Percentiles rank a stretch among this genome's conserved stretches.
Evolutionary conservation across 1,284 basidiomycete species (phyloP).

Genomic region (Cryptococcus hybrid): DNA sequence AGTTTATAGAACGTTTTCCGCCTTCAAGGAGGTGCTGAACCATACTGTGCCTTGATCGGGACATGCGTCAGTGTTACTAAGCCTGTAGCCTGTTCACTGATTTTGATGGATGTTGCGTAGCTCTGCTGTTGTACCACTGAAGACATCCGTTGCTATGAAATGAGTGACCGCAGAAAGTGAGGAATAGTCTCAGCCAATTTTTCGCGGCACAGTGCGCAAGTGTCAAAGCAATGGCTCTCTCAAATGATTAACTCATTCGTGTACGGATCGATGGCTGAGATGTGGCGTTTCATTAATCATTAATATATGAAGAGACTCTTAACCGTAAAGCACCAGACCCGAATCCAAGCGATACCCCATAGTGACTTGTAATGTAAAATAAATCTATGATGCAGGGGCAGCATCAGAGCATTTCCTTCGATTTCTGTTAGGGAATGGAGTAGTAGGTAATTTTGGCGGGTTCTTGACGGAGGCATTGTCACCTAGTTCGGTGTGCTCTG

Average conservation of each 20-base stretch:
- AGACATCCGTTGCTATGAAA: slow-evolving; percentile 10
- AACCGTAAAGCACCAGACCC: too few relatives aligned
- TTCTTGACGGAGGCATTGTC: slow-evolving; percentile 40
- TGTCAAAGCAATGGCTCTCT: too few relatives aligned
- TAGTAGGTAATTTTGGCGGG: slow-evolving; percentile 36
- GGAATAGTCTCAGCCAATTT: too few relatives aligned
- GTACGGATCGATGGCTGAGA: too few relatives aligned
- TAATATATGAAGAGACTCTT: too few relatives aligned
- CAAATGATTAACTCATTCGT: too few relatives aligned
- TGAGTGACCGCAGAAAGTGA: too few relatives aligned
- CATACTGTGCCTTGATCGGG: slow-evolving; percentile 13
- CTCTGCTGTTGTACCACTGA: slow-evolving; percentile 17
- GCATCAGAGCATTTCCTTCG: slow-evolving; percentile 14
- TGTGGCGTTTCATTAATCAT: too few relatives aligned
- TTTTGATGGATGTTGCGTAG: not conserved
- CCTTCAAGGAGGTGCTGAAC: slow-evolving; percentile 5
- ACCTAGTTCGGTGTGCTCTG: slow-evolving; percentile 45
- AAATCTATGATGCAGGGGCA: not conserved
- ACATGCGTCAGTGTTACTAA: slow-evolving; percentile 1
- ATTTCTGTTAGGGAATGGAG: slow-evolving; percentile 45
- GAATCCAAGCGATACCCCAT: too few relatives aligned
- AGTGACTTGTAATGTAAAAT: too few relatives aligned
- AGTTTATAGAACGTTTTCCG: not conserved
- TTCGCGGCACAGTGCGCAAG: too few relatives aligned
- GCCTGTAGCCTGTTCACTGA: not conserved